These are phyloP conservation scores for Leccinum arenicola DNA, from an alignment of 768 basidiomycete genomes.

Conservation along the genomic window DNA sequence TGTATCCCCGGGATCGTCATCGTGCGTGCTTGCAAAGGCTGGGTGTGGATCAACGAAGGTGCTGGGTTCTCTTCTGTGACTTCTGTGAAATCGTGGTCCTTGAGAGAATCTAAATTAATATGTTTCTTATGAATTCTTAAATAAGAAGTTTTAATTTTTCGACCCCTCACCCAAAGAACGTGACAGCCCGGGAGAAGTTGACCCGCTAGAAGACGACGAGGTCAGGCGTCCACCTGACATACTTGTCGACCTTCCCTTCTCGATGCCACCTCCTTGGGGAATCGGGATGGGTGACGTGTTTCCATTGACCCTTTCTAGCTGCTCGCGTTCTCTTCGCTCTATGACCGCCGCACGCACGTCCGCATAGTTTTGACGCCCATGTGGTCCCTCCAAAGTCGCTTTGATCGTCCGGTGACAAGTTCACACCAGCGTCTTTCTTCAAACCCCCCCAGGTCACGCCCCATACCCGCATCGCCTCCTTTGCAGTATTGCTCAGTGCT, in stretches of 20 bases:
- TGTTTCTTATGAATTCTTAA: no score
- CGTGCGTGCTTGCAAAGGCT: slow-evolving; percentile 67
- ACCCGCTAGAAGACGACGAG: slow-evolving; percentile 21
- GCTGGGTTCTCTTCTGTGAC: slow-evolving; percentile 26
- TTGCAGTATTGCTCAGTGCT: slow-evolving; percentile 78
- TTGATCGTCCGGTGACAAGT: slow-evolving; percentile 36
- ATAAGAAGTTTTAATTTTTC: background rate
- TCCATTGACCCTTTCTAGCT: slow-evolving; percentile 15
- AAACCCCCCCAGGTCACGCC: slow-evolving; percentile 63
- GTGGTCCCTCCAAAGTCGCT: slow-evolving; percentile 40
- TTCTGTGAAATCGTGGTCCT: slow-evolving; percentile 33
- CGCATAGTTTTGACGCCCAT: slow-evolving; percentile 61
- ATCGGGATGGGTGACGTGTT: slow-evolving; percentile 35
- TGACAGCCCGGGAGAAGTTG: slow-evolving; percentile 32
- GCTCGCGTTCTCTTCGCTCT: slow-evolving; percentile 55
- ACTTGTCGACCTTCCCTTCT: slow-evolving; percentile 26
- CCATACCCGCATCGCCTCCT: slow-evolving; percentile 92
- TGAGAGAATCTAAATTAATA: slow-evolving; percentile 20
- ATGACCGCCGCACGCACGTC: slow-evolving; percentile 76
- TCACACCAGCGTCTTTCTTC: slow-evolving; percentile 48
- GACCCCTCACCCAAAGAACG: slow-evolving; percentile 32
- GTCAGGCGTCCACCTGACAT: slow-evolving; percentile 24
- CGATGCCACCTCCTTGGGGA: slow-evolving; percentile 24
- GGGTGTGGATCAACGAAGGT: slow-evolving; percentile 61
- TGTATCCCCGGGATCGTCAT: slow-evolving; percentile 91